Conservation (phyloP, 2,329 filamentous ascomycete genomes). For the Apiospora malaysiana region DNA sequence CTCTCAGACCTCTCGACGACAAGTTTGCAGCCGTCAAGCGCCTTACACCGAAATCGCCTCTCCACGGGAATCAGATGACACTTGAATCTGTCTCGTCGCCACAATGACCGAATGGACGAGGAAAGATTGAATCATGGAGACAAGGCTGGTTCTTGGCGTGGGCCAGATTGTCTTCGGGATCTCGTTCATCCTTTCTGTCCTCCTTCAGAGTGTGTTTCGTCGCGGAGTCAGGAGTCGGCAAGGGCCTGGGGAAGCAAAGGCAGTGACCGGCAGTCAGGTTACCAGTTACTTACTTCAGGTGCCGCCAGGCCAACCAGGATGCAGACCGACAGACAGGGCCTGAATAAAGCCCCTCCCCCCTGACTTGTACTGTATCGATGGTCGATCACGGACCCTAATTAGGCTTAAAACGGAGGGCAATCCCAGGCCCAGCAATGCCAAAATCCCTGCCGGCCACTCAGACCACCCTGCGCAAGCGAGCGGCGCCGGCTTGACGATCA, state of each 20-base stretch:
- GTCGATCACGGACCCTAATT: slow-evolving; percentile 36
- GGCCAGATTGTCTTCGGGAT: slow-evolving; percentile 19
- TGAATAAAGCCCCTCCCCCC: slow-evolving; percentile 24
- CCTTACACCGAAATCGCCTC: background rate
- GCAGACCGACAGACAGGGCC: slow-evolving; percentile 25
- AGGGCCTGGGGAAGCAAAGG: slow-evolving; percentile 8
- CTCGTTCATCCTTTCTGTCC: slow-evolving; percentile 20
- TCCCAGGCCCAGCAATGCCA: slow-evolving; percentile 28
- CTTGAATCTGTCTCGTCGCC: slow-evolving; percentile 15
- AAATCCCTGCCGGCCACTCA: slow-evolving; percentile 30
- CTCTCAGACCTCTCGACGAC: background rate
- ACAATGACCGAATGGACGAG: background rate
- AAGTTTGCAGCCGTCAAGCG: background rate
- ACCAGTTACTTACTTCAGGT: background rate
- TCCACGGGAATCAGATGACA: slow-evolving; percentile 9
- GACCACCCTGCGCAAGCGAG: slow-evolving; percentile 35
- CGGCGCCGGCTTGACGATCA: slow-evolving; percentile 35
- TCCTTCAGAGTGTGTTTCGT: slow-evolving; percentile 20
- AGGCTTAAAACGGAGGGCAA: slow-evolving; percentile 15
- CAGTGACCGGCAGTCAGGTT: slow-evolving; percentile 14
- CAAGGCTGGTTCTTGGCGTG: slow-evolving; percentile 10
- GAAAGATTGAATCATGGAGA: slow-evolving; percentile 4
- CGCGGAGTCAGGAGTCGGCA: slow-evolving; percentile 21
- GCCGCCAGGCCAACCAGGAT: slow-evolving; percentile 10
- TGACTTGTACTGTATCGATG: slow-evolving; percentile 28